phyloP scores from a whole-genome alignment of 176 grass and related monocot species.

The Oropetium thomaeum region DNA sequence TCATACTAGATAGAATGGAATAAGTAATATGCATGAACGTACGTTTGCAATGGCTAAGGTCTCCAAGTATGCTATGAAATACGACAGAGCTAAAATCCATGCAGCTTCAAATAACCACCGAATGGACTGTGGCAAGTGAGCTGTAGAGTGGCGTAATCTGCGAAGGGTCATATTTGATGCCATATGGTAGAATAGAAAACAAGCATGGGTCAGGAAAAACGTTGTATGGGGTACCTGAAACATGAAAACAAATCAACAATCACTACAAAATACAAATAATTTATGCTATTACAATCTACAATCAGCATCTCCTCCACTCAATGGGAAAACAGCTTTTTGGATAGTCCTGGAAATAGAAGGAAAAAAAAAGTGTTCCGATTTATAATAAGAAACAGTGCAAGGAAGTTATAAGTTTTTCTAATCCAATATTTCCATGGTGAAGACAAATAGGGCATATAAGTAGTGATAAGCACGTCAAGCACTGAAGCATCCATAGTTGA shows the following conservation, averaged over 20 bases:
- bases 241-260: conserved; percentile 27
- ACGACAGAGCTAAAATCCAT: conserved; percentile 84
- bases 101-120: conserved; percentile 58
- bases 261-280: background rate
- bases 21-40: conserved; percentile 34
- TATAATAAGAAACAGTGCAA: background rate
- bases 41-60: conserved; percentile 97
- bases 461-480: background rate
- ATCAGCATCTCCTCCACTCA: background rate
- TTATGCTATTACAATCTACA: background rate
- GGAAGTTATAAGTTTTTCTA: background rate
- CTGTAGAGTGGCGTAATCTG: conserved; percentile 59
- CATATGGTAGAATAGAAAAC: conserved; percentile 94
- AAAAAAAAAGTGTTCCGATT: background rate
- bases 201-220: conserved; percentile 81
- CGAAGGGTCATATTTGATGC: conserved; percentile 88
- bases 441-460: background rate
- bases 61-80: conserved; percentile 94
- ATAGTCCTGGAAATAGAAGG: background rate
- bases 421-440: background rate
- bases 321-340: background rate
- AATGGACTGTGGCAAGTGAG: conserved; percentile 59
- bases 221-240: conserved; percentile 90
- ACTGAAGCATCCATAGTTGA: background rate
- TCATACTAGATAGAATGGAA: background rate